These are phyloP conservation scores for Aspergillus japonicus DNA, from an alignment of 2,329 filamentous ascomycete species.

Conservation along the genomic window DNA sequence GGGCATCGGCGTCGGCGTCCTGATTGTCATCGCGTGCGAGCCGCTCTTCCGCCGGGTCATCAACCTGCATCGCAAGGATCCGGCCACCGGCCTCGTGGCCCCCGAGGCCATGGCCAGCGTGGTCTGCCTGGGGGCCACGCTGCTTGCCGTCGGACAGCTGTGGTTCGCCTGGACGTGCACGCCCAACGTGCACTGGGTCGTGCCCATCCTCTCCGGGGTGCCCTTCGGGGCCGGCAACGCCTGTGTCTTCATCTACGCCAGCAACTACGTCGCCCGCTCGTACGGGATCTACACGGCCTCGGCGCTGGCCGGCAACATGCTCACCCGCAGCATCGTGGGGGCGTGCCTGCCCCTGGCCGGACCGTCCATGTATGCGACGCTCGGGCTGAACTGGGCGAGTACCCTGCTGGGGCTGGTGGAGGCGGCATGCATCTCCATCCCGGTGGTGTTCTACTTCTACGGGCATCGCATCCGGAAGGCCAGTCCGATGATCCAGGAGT, in stretches of 20 bases:
- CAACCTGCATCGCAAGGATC: slow-evolving; percentile 69
- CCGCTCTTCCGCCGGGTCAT: slow-evolving; percentile 73
- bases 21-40: slow-evolving; percentile 51
- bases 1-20: slow-evolving; percentile 59
- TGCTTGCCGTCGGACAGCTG: slow-evolving; percentile 72
- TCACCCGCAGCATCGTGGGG: slow-evolving; percentile 67
- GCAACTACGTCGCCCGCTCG: slow-evolving; percentile 72
- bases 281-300: slow-evolving; percentile 78
- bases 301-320: slow-evolving; percentile 72
- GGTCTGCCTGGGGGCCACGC: slow-evolving; percentile 69
- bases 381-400: slow-evolving; percentile 74
- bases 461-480: slow-evolving; percentile 54
- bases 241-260: slow-evolving; percentile 73
- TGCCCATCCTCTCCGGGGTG: slow-evolving; percentile 74
- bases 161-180: slow-evolving; percentile 83
- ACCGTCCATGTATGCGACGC: slow-evolving; percentile 63
- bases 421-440: slow-evolving; percentile 69
- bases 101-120: slow-evolving; percentile 77
- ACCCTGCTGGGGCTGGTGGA: slow-evolving; percentile 71
- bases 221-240: slow-evolving; percentile 75
- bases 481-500: slow-evolving; percentile 48
- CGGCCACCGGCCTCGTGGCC: slow-evolving; percentile 65
- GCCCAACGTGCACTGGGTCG: slow-evolving; percentile 73
- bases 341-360: slow-evolving; percentile 72
- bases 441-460: slow-evolving; percentile 68